Evolutionary conservation across 1,284 basidiomycete species (phyloP).

Genomic region (Moesziomyces aphidis): DNA sequence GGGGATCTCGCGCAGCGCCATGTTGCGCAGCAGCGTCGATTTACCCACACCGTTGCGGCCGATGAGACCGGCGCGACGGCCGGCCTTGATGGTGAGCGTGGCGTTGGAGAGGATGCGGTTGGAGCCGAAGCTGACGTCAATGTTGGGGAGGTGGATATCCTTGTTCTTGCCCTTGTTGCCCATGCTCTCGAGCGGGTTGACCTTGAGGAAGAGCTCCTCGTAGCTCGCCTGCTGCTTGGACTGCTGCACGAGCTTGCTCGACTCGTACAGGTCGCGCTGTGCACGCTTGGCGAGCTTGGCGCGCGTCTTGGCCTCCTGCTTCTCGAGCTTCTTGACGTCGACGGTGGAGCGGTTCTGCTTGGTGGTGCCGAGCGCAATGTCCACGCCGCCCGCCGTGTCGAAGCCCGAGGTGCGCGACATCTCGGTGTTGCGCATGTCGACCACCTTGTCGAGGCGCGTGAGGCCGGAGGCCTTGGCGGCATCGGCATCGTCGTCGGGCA

Average conservation of each 20-base stretch:
- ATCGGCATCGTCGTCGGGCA: constrained; percentile 41
- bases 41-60: constrained; percentile 89
- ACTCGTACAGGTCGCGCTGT: constrained; percentile 85
- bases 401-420: constrained; percentile 65
- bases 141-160: constrained; percentile 93
- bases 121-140: constrained; percentile 80
- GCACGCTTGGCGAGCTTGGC: constrained; percentile 97
- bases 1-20: constrained; percentile 93
- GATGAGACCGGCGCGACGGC: constrained; percentile 71
- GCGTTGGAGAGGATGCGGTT: constrained; percentile 86
- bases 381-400: constrained; percentile 65
- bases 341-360: constrained; percentile 96
- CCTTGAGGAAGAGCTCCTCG: constrained; percentile 99
- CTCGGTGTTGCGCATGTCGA: constrained; percentile 88
- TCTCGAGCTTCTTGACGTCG: constrained; percentile 97
- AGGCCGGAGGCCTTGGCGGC: constrained; percentile 70
- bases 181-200: constrained; percentile 91
- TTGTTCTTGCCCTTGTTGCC: constrained; percentile 76
- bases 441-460: constrained; percentile 81
- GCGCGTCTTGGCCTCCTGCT: constrained; percentile 97
- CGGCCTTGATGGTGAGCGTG: constrained; percentile 44
- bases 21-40: constrained; percentile 90
- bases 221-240: constrained; percentile 92
- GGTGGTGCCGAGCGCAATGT: constrained; percentile 91
- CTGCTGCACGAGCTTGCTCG: constrained; percentile 92